These are phyloP conservation scores for Baudoinia panamericana DNA, from an alignment of 495 filamentous ascomycete species.

Conservation along the genomic window DNA sequence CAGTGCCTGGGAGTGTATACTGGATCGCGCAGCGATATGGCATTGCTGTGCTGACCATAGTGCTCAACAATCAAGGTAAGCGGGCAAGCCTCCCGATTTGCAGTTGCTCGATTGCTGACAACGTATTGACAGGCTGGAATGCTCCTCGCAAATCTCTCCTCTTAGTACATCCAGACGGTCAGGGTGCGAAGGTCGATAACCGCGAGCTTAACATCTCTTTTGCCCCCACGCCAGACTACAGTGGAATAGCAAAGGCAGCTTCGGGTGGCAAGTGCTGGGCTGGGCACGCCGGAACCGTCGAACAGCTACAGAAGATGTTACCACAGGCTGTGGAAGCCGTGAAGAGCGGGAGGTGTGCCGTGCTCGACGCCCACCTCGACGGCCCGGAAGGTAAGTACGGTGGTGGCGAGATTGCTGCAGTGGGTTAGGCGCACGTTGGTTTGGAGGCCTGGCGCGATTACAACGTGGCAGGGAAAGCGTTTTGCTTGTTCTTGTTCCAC, in stretches of 20 bases:
- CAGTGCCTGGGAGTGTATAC: slow-evolving; percentile 78
- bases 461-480: slow-evolving; percentile 19
- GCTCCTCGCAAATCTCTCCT: slow-evolving; percentile 27
- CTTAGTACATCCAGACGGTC: slow-evolving; percentile 30
- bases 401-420: background rate
- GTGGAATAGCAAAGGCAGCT: slow-evolving; percentile 83
- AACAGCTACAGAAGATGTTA: slow-evolving; percentile 25
- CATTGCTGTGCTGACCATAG: slow-evolving; percentile 79
- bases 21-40: slow-evolving; percentile 81
- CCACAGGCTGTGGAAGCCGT: slow-evolving; percentile 28
- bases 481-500: slow-evolving; percentile 24
- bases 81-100: slow-evolving; percentile 1
- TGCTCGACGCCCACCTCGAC: slow-evolving; percentile 32
- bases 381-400: slow-evolving; percentile 30
- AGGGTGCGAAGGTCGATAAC: slow-evolving; percentile 57
- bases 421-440: too few species aligned
- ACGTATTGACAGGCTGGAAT: slow-evolving; percentile 37
- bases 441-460: slow-evolving; percentile 1
- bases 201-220: slow-evolving; percentile 86
- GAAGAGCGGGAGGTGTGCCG: slow-evolving; percentile 25
- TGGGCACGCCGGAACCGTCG: slow-evolving; percentile 23
- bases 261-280: slow-evolving; percentile 48
- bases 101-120: background rate
- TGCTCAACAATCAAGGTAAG: slow-evolving; percentile 80
- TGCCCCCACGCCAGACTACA: slow-evolving; percentile 72